Percentiles rank a stretch among this genome's conserved stretches.
Evolutionary conservation across 2,329 filamentous ascomycete species (phyloP).

Genomic region (Alternaria sp.): DNA sequence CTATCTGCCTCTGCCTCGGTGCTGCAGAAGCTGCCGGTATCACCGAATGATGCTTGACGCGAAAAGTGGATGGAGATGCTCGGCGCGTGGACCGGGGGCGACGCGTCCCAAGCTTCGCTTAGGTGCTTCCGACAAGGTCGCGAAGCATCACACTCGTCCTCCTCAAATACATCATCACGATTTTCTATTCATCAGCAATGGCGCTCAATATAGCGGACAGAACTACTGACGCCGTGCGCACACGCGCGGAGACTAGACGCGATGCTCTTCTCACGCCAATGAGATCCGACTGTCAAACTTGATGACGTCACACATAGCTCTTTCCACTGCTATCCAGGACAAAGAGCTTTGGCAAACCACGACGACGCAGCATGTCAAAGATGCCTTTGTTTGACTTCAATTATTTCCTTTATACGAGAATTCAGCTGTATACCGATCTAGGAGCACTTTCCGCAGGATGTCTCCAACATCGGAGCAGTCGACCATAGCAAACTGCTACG

Average conservation of each 20-base stretch:
- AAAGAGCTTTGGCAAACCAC: background rate
- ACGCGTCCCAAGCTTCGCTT: background rate
- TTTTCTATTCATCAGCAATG: background rate
- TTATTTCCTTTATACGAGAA: background rate
- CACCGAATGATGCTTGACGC: background rate
- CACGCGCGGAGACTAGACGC: background rate
- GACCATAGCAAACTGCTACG: background rate
- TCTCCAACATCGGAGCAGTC: background rate
- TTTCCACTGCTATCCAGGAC: background rate
- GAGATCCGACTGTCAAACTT: background rate
- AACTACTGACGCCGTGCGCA: background rate
- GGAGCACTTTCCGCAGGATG: background rate
- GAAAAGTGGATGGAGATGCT: background rate
- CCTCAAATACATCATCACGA: background rate
- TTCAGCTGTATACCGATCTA: background rate
- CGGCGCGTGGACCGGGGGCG: background rate
- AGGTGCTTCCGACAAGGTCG: background rate
- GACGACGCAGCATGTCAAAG: background rate
- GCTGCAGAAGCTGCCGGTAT: background rate
- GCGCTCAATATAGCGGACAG: background rate
- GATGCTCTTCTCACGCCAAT: background rate
- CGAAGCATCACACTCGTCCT: background rate
- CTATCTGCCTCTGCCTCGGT: background rate
- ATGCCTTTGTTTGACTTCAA: background rate
- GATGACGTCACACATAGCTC: background rate